These are phyloP conservation scores for Nemania diffusa DNA, from an alignment of 2,329 filamentous ascomycete species.

Conservation along the genomic window DNA sequence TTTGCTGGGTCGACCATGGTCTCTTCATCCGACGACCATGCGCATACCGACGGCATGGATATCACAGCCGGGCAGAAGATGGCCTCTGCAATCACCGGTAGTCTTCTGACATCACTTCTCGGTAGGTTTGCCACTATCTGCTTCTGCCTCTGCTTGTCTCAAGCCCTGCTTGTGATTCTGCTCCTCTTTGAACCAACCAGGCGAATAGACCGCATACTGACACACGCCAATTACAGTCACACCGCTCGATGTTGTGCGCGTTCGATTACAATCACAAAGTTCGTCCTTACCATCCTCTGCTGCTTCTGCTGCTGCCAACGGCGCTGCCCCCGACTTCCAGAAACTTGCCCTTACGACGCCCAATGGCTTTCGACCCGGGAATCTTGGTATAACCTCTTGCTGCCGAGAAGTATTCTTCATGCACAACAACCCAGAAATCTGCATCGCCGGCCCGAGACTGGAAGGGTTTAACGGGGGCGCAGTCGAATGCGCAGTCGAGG, in stretches of 20 bases:
- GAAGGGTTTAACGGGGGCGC: slow-evolving; percentile 57
- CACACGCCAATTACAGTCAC: slow-evolving; percentile 70
- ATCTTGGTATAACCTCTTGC: slow-evolving; percentile 91
- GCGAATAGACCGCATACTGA: slow-evolving; percentile 30
- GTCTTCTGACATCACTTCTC: slow-evolving; percentile 86
- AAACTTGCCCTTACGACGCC: slow-evolving; percentile 66
- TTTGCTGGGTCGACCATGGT: slow-evolving; percentile 49
- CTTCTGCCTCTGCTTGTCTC: neutral
- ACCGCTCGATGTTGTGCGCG: slow-evolving; percentile 94
- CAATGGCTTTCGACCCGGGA: slow-evolving; percentile 76
- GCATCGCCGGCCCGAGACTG: slow-evolving; percentile 74
- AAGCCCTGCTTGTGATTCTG: neutral
- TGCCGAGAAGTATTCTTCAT: slow-evolving; percentile 98
- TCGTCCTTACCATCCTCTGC: slow-evolving; percentile 56
- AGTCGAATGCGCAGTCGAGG: slow-evolving; percentile 85
- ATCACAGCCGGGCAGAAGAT: slow-evolving; percentile 91
- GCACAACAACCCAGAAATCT: slow-evolving; percentile 83
- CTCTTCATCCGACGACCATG: slow-evolving; percentile 49
- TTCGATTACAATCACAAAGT: slow-evolving; percentile 88
- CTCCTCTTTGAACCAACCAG: neutral
- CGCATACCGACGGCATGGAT: slow-evolving; percentile 63
- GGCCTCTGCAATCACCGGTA: slow-evolving; percentile 91
- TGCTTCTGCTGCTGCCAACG: slow-evolving; percentile 42
- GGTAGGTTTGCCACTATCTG: slow-evolving; percentile 64
- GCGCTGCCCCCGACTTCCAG: slow-evolving; percentile 59